Percentiles rank a stretch among this genome's conserved stretches.
These are phyloP conservation scores for Wakefieldia striispora DNA, from an alignment of 768 basidiomycete species.

Conservation along the genomic window DNA sequence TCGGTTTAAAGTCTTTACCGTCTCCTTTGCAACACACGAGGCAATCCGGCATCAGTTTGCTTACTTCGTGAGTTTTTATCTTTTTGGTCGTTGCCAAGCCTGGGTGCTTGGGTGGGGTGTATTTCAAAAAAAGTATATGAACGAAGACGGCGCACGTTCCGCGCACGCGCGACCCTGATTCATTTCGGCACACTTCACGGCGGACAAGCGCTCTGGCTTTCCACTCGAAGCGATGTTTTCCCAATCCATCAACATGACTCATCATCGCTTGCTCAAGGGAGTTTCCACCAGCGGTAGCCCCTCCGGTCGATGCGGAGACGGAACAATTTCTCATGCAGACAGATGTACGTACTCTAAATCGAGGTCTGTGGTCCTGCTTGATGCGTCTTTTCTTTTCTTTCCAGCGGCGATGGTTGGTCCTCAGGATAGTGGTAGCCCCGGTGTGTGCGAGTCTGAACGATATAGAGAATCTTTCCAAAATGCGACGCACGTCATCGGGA, in stretches of 20 bases:
- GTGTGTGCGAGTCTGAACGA: constrained; percentile 2
- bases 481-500: too few relatives aligned
- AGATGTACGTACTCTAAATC: too few relatives aligned
- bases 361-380: too few relatives aligned
- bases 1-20: neutral
- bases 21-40: constrained; percentile 1
- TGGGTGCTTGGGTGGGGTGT: neutral
- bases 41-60: neutral
- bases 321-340: neutral
- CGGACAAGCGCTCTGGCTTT: constrained; percentile 11
- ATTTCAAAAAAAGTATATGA: constrained; percentile 5
- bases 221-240: constrained; percentile 16
- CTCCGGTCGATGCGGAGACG: neutral
- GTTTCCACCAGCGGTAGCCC: constrained; percentile 4
- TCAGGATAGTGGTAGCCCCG: neutral
- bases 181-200: constrained; percentile 27
- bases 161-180: constrained; percentile 24
- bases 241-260: constrained; percentile 11
- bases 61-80: neutral
- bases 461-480: too few relatives aligned
- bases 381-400: constrained; percentile 1
- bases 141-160: neutral
- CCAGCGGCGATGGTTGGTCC: constrained; percentile 2
- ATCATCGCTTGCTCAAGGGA: neutral
- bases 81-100: neutral